A percentile compares a stretch with the other conserved stretches of the same genome.
Conservation (phyloP, 257 asterid species). For the Oldenlandia corymbosa region DNA sequence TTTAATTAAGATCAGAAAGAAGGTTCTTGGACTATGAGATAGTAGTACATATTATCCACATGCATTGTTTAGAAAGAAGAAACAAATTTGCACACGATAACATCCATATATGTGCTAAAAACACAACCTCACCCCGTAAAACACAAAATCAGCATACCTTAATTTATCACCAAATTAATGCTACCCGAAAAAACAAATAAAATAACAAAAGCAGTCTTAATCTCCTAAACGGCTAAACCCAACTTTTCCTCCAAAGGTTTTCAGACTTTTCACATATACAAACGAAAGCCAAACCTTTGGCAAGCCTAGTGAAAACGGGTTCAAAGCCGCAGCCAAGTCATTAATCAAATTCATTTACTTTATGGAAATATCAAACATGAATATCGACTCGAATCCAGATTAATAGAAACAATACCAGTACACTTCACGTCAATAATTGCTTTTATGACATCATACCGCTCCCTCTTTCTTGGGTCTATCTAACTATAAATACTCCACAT, state of each 20-base stretch:
- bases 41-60: not conserved
- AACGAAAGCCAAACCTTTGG: not conserved
- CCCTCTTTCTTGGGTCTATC: not conserved
- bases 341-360: too few species aligned
- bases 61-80: not conserved
- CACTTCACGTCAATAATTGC: not conserved
- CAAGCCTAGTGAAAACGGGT: not conserved
- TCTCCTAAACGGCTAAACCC: too few species aligned
- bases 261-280: not conserved
- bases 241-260: not conserved
- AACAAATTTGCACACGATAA: not conserved
- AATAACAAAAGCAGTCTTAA: too few species aligned
- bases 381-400: too few species aligned
- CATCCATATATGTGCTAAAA: not conserved
- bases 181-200: too few species aligned
- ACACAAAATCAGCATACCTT: too few species aligned
- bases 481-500: conserved; percentile 7
- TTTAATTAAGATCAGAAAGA: too few species aligned
- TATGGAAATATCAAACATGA: too few species aligned
- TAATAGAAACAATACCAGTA: too few species aligned
- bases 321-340: not conserved
- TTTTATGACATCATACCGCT: conserved; percentile 12
- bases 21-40: too few species aligned
- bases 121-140: too few species aligned
- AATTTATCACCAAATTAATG: too few species aligned